These are phyloP conservation scores for Stentor coeruleus DNA, from an alignment of 73 alveolate genomes.

Conservation along the genomic window DNA sequence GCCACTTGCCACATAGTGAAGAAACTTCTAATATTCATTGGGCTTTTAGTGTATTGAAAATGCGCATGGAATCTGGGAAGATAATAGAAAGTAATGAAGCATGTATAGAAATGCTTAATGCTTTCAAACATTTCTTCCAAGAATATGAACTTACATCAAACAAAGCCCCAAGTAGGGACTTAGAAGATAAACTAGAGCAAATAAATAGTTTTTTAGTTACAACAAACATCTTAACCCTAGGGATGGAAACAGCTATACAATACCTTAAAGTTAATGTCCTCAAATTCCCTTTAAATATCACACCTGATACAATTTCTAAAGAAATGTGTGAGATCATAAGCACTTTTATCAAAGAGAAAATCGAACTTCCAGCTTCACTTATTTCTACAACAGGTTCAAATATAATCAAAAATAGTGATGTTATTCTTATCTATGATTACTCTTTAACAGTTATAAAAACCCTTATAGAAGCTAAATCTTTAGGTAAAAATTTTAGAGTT, in stretches of 20 bases:
- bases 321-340: neutral
- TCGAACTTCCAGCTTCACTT: neutral
- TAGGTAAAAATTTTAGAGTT: constrained; percentile 3
- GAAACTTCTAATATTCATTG: neutral
- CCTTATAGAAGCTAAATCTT: neutral
- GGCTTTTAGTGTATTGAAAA: neutral
- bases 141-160: neutral
- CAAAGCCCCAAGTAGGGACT: neutral
- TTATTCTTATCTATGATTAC: constrained; percentile 14
- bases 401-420: constrained; percentile 11
- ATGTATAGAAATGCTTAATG: constrained; percentile 6
- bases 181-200: constrained; percentile 16
- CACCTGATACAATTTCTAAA: neutral
- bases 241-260: constrained; percentile 24
- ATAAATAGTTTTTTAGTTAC: neutral
- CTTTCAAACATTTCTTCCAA: constrained; percentile 2
- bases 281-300: neutral
- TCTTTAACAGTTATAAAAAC: constrained; percentile 2
- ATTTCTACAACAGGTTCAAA: constrained; percentile 4
- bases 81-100: neutral
- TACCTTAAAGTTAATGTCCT: neutral
- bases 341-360: constrained; percentile 7
- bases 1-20: neutral
- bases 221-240: neutral
- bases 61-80: neutral